Evolutionary conservation across 1,284 basidiomycete species (phyloP).

Genomic region (Cerioporus squamosus): DNA sequence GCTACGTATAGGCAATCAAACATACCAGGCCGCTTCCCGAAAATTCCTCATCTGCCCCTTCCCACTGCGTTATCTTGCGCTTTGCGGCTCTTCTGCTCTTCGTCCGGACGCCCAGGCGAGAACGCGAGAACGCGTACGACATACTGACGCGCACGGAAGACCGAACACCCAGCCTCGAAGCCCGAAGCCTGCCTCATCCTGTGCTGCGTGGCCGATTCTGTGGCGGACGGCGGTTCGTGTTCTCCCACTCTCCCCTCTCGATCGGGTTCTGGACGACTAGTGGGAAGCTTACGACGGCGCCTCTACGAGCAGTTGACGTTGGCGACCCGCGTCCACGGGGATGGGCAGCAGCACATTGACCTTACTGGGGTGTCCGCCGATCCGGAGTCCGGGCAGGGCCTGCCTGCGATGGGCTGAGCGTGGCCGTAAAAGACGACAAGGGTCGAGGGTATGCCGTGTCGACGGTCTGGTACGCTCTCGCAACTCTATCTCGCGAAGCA

Average conservation of each 20-base stretch:
- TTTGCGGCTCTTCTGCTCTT: not conserved
- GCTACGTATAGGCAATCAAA: conserved; percentile 1
- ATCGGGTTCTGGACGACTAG: too few relatives aligned
- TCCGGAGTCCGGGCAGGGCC: conserved; percentile 7
- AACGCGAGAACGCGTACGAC: not conserved
- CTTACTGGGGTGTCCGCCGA: not conserved
- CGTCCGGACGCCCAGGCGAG: conserved; percentile 6
- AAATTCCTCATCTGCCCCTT: not conserved
- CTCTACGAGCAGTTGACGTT: not conserved
- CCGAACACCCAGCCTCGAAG: not conserved
- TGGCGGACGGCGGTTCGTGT: not conserved
- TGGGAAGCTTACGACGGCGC: not conserved
- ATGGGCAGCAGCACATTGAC: not conserved
- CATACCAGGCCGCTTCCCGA: conserved; percentile 1
- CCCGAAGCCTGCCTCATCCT: not conserved
- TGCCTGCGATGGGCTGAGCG: not conserved
- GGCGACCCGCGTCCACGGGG: not conserved
- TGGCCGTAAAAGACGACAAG: not conserved
- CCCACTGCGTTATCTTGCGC: not conserved
- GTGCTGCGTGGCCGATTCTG: not conserved
- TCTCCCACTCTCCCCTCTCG: too few relatives aligned
- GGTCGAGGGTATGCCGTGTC: not conserved
- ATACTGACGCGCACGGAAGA: not conserved
- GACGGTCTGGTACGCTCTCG: conserved; percentile 1
- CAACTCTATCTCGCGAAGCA: conserved; percentile 22